Conservation (phyloP, 2,329 filamentous ascomycete species). For the Didymella pinodella region DNA sequence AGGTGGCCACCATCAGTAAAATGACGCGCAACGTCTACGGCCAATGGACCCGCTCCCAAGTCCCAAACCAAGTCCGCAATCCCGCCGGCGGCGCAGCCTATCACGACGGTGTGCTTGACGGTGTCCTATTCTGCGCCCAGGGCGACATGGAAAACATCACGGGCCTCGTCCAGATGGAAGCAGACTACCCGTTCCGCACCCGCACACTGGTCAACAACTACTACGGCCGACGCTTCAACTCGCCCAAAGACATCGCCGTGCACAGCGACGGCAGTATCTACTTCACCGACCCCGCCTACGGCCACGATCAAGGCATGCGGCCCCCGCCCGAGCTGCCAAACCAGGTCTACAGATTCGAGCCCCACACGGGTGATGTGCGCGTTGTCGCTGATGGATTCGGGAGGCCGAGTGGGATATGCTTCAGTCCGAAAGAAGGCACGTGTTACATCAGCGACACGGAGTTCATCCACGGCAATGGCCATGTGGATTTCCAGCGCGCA, state of each 20-base stretch:
- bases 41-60: slow-evolving; percentile 20
- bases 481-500: slow-evolving; percentile 24
- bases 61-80: slow-evolving; percentile 27
- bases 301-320: slow-evolving; percentile 33
- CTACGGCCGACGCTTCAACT: slow-evolving; percentile 55
- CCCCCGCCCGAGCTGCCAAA: slow-evolving; percentile 35
- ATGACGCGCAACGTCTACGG: slow-evolving; percentile 22
- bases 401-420: slow-evolving; percentile 55
- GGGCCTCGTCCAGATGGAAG: slow-evolving; percentile 42
- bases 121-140: slow-evolving; percentile 47
- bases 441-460: slow-evolving; percentile 56
- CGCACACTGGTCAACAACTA: slow-evolving; percentile 37
- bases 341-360: slow-evolving; percentile 52
- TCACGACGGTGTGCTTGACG: slow-evolving; percentile 26
- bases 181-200: slow-evolving; percentile 29
- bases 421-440: slow-evolving; percentile 51
- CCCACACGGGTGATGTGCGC: slow-evolving; percentile 45
- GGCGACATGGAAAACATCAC: slow-evolving; percentile 39
- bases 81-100: slow-evolving; percentile 43
- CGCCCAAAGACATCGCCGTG: slow-evolving; percentile 51
- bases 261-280: slow-evolving; percentile 54
- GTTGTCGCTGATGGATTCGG: slow-evolving; percentile 51
- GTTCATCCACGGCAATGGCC: slow-evolving; percentile 30
- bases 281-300: slow-evolving; percentile 56
- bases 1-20: slow-evolving; percentile 32